Evolutionary conservation across 2,329 filamentous ascomycete genomes (phyloP).

Genomic region (Aspergillus ibericus): DNA sequence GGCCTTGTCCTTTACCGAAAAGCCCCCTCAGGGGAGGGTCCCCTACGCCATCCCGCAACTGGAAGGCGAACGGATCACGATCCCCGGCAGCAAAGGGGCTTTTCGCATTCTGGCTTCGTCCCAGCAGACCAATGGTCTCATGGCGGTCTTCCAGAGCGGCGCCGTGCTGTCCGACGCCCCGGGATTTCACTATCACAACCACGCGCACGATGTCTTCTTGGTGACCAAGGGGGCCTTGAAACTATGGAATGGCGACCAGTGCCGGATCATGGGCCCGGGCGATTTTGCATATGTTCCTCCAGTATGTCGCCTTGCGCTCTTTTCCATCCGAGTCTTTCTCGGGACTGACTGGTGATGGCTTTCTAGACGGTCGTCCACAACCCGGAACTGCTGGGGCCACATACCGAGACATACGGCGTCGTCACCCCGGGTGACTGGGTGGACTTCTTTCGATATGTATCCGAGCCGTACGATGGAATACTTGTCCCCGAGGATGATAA

Average conservation of each 20-base stretch:
- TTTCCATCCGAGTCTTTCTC: neutral
- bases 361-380: slow-evolving; percentile 54
- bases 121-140: slow-evolving; percentile 53
- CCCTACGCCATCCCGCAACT: slow-evolving; percentile 52
- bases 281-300: slow-evolving; percentile 61
- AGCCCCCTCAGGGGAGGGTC: slow-evolving; percentile 41
- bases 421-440: slow-evolving; percentile 61
- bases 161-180: slow-evolving; percentile 41
- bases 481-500: slow-evolving; percentile 54
- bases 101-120: slow-evolving; percentile 55
- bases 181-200: slow-evolving; percentile 59
- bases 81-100: slow-evolving; percentile 54
- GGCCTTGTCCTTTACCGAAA: slow-evolving; percentile 25
- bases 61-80: slow-evolving; percentile 54
- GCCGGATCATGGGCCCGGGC: slow-evolving; percentile 54
- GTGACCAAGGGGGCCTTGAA: slow-evolving; percentile 57
- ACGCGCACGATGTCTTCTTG: slow-evolving; percentile 60
- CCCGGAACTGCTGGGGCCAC: slow-evolving; percentile 54
- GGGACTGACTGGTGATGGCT: neutral
- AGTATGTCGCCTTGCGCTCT: slow-evolving; percentile 34
- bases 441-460: slow-evolving; percentile 61
- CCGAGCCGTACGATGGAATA: slow-evolving; percentile 53
- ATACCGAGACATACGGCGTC: slow-evolving; percentile 56
- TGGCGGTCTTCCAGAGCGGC: slow-evolving; percentile 53
- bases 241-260: slow-evolving; percentile 59